These are phyloP conservation scores for Tulasnella sp. DNA, from an alignment of 768 basidiomycete species.

Conservation along the genomic window DNA sequence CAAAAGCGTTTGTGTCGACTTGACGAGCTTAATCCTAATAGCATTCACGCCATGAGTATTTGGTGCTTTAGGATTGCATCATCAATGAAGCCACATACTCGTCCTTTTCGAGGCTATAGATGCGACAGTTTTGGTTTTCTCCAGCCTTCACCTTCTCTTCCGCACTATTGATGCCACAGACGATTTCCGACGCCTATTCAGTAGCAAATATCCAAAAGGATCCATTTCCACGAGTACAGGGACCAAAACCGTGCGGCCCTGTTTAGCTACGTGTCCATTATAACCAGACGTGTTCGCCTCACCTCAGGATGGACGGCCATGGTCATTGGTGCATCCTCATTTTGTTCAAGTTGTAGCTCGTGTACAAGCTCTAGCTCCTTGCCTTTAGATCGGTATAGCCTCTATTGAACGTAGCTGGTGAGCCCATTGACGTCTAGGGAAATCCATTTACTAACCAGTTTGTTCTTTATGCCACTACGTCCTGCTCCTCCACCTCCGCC, in stretches of 20 bases:
- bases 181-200: constrained; percentile 33
- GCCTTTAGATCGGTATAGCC: constrained; percentile 46
- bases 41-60: background rate
- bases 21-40: constrained; percentile 40
- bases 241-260: background rate
- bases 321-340: constrained; percentile 96
- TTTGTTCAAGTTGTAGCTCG: constrained; percentile 62
- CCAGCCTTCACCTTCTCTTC: constrained; percentile 46
- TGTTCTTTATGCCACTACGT: constrained; percentile 85
- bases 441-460: constrained; percentile 46
- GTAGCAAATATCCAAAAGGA: constrained; percentile 14
- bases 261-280: no score
- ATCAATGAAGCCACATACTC: constrained; percentile 35
- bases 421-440: background rate
- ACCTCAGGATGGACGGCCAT: constrained; percentile 60
- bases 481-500: constrained; percentile 82
- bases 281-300: no score
- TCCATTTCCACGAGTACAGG: background rate
- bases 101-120: constrained; percentile 44
- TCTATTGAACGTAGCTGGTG: constrained; percentile 30
- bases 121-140: constrained; percentile 75
- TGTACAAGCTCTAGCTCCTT: constrained; percentile 41
- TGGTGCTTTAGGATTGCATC: background rate
- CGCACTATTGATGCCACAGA: constrained; percentile 81
- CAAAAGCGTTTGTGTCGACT: constrained; percentile 63